A percentile compares a stretch with the other conserved stretches of the same genome.
phyloP scores from a whole-genome alignment of 192 early-diverging fungal genomes.

The Dissophora globulifera region DNA sequence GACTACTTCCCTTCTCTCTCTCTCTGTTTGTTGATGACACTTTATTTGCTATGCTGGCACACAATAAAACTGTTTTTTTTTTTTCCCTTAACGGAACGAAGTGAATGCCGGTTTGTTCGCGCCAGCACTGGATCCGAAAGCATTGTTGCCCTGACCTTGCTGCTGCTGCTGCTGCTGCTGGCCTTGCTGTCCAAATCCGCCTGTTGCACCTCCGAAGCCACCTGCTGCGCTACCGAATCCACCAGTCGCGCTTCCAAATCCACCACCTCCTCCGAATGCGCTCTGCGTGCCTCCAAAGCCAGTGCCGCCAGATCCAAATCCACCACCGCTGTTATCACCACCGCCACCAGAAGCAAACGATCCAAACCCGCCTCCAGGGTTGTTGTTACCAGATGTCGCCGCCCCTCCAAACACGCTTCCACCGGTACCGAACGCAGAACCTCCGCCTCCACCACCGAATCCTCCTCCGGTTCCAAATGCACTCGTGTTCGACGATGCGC shows the following conservation, averaged over 20 bases:
- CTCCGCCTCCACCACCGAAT: not conserved
- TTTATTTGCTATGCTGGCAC: too few relatives aligned
- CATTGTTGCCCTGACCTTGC: conserved; percentile 1
- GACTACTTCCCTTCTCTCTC: too few relatives aligned
- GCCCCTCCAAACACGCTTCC: not conserved
- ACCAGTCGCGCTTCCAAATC: conserved; percentile 10
- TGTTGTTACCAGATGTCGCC: not conserved
- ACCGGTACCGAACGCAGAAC: conserved; percentile 4
- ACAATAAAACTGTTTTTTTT: too few relatives aligned
- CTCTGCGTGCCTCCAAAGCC: too few relatives aligned
- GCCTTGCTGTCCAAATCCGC: conserved; percentile 23
- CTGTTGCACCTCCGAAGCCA: conserved; percentile 4
- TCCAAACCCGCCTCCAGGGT: conserved; percentile 1
- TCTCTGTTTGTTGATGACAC: too few relatives aligned
- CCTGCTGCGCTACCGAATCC: not conserved
- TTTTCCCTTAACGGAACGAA: conserved; percentile 13
- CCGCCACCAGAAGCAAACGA: conserved; percentile 1
- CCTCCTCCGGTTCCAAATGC: conserved; percentile 27
- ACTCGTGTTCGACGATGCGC: not conserved
- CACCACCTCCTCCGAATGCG: not conserved
- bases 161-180: too few relatives aligned
- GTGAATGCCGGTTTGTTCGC: conserved; percentile 14
- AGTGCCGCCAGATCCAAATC: conserved; percentile 7
- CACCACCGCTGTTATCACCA: not conserved
- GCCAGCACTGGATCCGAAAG: conserved; percentile 2